Evolutionary conservation across 2,329 filamentous ascomycete genomes (phyloP), one percentile per base, ranked within the genome.

Genomic region (Diaporthe sp.): DNA sequence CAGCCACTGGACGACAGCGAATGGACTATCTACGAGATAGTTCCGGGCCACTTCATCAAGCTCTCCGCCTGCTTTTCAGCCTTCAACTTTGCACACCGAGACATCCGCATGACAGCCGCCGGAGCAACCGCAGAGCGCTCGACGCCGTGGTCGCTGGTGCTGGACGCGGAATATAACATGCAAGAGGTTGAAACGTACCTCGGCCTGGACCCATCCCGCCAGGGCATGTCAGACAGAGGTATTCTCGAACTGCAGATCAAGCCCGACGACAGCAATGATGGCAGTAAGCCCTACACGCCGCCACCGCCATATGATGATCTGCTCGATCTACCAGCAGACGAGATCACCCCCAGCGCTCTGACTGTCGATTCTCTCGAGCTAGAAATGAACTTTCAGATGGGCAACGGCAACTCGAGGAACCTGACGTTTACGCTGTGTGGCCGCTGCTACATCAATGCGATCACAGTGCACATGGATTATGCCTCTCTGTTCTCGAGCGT

Each of bases 31-130:
- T 54, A 64, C 9, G 69, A 64, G 42, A n/a, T 71, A n/a, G 28
- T 71, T 2, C 45, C 69, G 33, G 45, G 69, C 4, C n/a, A 54
- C 12, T 61, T 61, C 38, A 54, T 71, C 33, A 71, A 71, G 19
- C 35, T 71, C 19, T 19, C 68, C 2, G 35, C 52, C 13, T 71
- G 69, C 38, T 71, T 71, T 13, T 8, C 55, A 3, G 40, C 55
- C 30, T 64, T 71, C 4, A 71, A 38, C 42, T 35, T 71, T 3
- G 55, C 47, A 30, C 22, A 71, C n/a, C 69, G 57, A 35, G 28
- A 52, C 28, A 35, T 61, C 57, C 30, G 33, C 9, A 64, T 71
- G 69, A 15, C 25, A 13, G 30, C 42, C 30, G n/a, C n/a, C 7
- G 45, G 42, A 38, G 50, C 12, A 30, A 71, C 57, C 4, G 22